phyloP scores from a whole-genome alignment of 257 asterid genomes.

The Dorcoceras hygrometricum region DNA sequence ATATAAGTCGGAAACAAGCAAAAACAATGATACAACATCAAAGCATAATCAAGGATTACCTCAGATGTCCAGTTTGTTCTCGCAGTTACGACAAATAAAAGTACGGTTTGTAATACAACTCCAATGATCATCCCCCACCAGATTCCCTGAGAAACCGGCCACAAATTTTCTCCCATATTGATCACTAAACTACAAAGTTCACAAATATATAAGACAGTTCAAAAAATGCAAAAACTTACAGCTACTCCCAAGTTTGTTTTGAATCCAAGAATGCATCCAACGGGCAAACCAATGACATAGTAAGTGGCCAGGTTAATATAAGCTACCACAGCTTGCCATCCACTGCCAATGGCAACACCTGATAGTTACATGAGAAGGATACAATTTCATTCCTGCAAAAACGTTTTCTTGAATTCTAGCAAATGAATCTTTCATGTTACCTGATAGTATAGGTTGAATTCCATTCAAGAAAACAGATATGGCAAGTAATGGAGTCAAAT shows the following conservation, averaged over 20 bases:
- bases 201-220: neutral
- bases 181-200: neutral
- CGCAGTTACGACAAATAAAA: conserved; percentile 21
- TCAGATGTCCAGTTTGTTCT: conserved; percentile 31
- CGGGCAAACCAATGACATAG: conserved; percentile 30
- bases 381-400: neutral
- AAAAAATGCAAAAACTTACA: conserved; percentile 9
- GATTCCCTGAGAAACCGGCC: conserved; percentile 24
- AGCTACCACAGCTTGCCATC: conserved; percentile 38
- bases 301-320: conserved; percentile 29
- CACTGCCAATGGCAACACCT: conserved; percentile 41
- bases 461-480: conserved; percentile 35
- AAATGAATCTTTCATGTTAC: conserved; percentile 11
- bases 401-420: neutral
- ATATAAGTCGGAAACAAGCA: no score
- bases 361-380: neutral
- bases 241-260: conserved; percentile 30
- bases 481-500: conserved; percentile 32
- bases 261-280: conserved; percentile 34
- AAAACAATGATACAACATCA: neutral
- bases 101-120: conserved; percentile 23
- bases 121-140: conserved; percentile 39
- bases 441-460: conserved; percentile 33
- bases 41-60: conserved; percentile 16
- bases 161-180: neutral